Conservation (phyloP, 192 early-diverging fungal genomes). For the Endogone sp. region DNA sequence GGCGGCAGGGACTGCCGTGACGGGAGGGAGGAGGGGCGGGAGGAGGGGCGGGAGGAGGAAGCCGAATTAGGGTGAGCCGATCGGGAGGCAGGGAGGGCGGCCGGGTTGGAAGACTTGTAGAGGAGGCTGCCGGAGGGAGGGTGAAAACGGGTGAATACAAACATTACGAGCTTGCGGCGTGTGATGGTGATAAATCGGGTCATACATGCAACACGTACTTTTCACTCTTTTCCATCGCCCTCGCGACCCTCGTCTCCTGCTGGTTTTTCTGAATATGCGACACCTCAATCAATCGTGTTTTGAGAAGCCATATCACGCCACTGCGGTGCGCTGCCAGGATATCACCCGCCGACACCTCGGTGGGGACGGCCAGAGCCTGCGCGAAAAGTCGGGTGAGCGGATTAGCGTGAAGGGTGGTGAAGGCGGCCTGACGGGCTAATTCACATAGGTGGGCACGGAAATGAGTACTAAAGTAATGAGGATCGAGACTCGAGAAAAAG, state of each 20-base stretch:
- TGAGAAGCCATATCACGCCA: constrained; percentile 64
- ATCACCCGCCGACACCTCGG: constrained; percentile 40
- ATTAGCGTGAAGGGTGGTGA: background rate
- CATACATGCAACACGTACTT: too few species aligned
- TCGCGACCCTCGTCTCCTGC: constrained; percentile 61
- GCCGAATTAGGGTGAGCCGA: background rate
- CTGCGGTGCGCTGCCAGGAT: constrained; percentile 61
- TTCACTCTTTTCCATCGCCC: constrained; percentile 61
- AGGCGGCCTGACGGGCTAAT: background rate
- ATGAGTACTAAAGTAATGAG: too few species aligned
- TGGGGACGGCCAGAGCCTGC: constrained; percentile 32
- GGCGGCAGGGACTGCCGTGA: background rate
- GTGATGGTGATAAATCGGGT: too few species aligned
- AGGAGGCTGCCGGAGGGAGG: background rate
- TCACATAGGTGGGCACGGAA: background rate
- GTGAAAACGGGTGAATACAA: background rate
- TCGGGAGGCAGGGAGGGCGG: background rate
- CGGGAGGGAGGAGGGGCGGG: too few species aligned
- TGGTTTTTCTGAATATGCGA: constrained; percentile 68
- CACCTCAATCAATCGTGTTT: constrained; percentile 58
- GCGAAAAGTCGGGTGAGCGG: constrained; percentile 40
- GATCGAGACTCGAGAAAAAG: too few species aligned
- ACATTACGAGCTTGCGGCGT: too few species aligned
- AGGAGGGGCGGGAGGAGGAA: too few species aligned
- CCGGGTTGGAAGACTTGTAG: background rate